Percentiles rank a stretch among this genome's conserved stretches.
Evolutionary conservation across 805 yeast genomes (phyloP).

Genomic region (Sugiyamaella marilandica): DNA sequence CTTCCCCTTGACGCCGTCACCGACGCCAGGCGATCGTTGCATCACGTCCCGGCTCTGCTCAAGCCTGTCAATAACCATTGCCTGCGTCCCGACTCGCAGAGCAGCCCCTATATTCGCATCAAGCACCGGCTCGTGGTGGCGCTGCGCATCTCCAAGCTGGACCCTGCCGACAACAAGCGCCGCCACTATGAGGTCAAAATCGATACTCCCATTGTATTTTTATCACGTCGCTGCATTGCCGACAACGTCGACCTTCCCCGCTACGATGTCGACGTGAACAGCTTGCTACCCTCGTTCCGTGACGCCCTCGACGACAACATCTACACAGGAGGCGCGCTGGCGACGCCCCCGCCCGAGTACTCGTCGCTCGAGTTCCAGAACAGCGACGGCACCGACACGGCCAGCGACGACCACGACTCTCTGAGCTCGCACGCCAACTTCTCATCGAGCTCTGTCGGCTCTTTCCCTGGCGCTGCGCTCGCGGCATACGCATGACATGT

Average conservation of each 20-base stretch:
- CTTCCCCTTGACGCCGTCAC: conserved; percentile 16
- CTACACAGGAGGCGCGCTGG: background rate
- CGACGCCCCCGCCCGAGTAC: conserved; percentile 20
- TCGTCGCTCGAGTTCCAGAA: conserved; percentile 2
- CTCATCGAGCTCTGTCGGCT: background rate
- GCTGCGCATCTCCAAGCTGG: conserved; percentile 62
- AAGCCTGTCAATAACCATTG: conserved; percentile 2
- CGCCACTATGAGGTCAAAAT: conserved; percentile 92
- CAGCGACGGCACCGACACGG: background rate
- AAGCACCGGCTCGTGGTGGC: conserved; percentile 95
- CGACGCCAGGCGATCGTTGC: background rate
- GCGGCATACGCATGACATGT: background rate
- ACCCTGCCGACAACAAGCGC: conserved; percentile 48
- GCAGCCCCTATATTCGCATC: conserved; percentile 70
- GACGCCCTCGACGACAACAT: conserved; percentile 14
- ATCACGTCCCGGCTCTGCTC: background rate
- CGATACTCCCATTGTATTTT: conserved; percentile 86
- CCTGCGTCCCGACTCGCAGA: conserved; percentile 72
- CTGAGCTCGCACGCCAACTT: background rate
- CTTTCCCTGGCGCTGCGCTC: background rate
- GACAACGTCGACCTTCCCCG: conserved; percentile 30
- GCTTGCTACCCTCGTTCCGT: conserved; percentile 13
- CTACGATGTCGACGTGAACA: conserved; percentile 12
- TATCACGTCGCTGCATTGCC: conserved; percentile 34
- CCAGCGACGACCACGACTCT: background rate